These are phyloP conservation scores for Trypanosomatidae sp. DNA, from an alignment of 208 protist genomes.

Conservation along the genomic window DNA sequence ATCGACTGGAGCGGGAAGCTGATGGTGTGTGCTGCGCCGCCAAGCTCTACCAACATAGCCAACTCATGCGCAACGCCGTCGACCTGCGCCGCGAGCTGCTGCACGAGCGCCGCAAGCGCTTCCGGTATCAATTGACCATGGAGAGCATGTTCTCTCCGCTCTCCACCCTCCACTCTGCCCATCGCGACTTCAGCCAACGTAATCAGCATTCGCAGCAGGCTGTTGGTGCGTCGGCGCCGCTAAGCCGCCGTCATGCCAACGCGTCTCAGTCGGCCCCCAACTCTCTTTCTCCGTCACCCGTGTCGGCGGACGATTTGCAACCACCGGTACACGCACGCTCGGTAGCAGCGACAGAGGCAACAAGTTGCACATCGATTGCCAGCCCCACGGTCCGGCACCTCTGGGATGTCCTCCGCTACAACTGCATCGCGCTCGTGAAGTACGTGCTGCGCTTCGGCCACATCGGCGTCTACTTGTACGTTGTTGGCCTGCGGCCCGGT, in stretches of 20 bases:
- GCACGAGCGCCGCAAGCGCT: constrained; percentile 26
- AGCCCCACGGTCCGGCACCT: too few species aligned
- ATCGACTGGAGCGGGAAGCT: constrained; percentile 35
- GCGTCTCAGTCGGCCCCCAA: too few species aligned
- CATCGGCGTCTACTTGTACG: constrained; percentile 22
- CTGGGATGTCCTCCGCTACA: too few species aligned
- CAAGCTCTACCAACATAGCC: constrained; percentile 41
- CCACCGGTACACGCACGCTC: too few species aligned
- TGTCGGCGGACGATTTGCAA: too few species aligned
- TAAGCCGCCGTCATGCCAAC: too few species aligned
- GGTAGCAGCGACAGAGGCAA: too few species aligned
- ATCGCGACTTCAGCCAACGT: background rate
- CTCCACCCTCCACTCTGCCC: constrained; percentile 9
- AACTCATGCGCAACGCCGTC: constrained; percentile 26
- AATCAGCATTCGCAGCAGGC: too few species aligned
- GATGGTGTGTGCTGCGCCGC: constrained; percentile 26
- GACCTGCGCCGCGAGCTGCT: constrained; percentile 35
- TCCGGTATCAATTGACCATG: constrained; percentile 9
- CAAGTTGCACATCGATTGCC: background rate
- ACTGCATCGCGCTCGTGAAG: constrained; percentile 21
- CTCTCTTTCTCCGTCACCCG: too few species aligned
- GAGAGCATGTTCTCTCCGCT: too few species aligned
- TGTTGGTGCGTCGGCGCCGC: too few species aligned
- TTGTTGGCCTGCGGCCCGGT: constrained; percentile 16
- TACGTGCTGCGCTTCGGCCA: constrained; percentile 37